Conservation (phyloP, 2,329 filamentous ascomycete species). For the Leptographium procerum region DNA sequence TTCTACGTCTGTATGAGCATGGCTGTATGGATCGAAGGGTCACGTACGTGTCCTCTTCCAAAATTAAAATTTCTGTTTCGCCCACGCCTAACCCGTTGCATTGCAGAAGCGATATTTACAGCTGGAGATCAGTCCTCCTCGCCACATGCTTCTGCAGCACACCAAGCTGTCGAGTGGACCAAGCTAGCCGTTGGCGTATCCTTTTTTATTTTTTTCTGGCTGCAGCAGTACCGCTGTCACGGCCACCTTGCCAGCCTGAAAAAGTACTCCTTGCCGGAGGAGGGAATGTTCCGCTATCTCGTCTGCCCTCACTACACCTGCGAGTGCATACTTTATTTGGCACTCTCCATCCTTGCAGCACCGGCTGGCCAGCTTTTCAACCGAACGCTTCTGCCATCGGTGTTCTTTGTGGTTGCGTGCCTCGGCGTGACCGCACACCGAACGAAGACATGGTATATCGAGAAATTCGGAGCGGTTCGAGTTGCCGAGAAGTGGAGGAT, state of each 20-base stretch:
- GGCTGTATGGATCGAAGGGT: slow-evolving; percentile 75
- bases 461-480: slow-evolving; percentile 58
- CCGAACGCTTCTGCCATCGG: slow-evolving; percentile 56
- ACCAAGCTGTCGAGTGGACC: slow-evolving; percentile 15
- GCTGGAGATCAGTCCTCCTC: slow-evolving; percentile 17
- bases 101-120: slow-evolving; percentile 11
- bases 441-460: slow-evolving; percentile 68
- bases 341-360: slow-evolving; percentile 63
- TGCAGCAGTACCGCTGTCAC: slow-evolving; percentile 66
- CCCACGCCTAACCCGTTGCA: background rate
- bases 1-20: slow-evolving; percentile 69
- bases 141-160: background rate
- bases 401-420: slow-evolving; percentile 67
- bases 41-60: slow-evolving; percentile 37
- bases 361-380: slow-evolving; percentile 57
- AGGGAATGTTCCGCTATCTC: slow-evolving; percentile 59
- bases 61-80: background rate
- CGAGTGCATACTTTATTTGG: slow-evolving; percentile 74
- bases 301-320: slow-evolving; percentile 87
- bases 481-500: slow-evolving; percentile 60
- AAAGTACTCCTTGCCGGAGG: slow-evolving; percentile 72
- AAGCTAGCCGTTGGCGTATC: slow-evolving; percentile 46
- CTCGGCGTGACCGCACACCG: slow-evolving; percentile 69
- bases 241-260: slow-evolving; percentile 55
- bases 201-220: slow-evolving; percentile 58